phyloP scores from a whole-genome alignment of 2,329 filamentous ascomycete species.

The Curvularia verruculosa region DNA sequence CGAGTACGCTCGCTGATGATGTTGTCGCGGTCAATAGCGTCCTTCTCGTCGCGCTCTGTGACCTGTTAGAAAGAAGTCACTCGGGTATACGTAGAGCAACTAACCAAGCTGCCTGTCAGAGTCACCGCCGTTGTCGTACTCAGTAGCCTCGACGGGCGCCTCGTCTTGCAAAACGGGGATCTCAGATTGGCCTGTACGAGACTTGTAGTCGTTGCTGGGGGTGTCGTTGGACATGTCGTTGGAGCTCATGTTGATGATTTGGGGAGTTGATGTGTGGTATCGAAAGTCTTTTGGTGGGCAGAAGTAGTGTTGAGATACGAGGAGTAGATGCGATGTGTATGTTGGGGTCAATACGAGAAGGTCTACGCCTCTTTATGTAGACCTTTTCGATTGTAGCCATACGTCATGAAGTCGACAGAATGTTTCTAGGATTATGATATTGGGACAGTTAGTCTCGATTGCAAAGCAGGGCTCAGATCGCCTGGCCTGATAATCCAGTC shows the following conservation, averaged over 20 bases:
- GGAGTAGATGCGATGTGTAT: background rate
- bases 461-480: too few relatives aligned
- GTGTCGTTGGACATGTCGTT: slow-evolving; percentile 44
- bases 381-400: background rate
- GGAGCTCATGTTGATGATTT: slow-evolving; percentile 35
- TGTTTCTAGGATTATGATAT: slow-evolving; percentile 1
- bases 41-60: slow-evolving; percentile 55
- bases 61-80: background rate
- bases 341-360: background rate
- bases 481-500: too few relatives aligned
- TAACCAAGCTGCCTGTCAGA: slow-evolving; percentile 56
- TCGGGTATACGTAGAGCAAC: slow-evolving; percentile 6
- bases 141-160: slow-evolving; percentile 49
- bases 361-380: slow-evolving; percentile 8
- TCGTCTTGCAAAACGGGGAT: slow-evolving; percentile 58
- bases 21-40: slow-evolving; percentile 57
- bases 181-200: slow-evolving; percentile 53
- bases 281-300: background rate
- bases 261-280: background rate
- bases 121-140: slow-evolving; percentile 56
- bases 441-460: background rate
- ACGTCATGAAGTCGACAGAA: slow-evolving; percentile 5
- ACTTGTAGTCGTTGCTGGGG: slow-evolving; percentile 54
- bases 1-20: slow-evolving; percentile 57
- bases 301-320: background rate